Evolutionary conservation across 305 asterid species (phyloP).

Genomic region (Striga hermonthica): DNA sequence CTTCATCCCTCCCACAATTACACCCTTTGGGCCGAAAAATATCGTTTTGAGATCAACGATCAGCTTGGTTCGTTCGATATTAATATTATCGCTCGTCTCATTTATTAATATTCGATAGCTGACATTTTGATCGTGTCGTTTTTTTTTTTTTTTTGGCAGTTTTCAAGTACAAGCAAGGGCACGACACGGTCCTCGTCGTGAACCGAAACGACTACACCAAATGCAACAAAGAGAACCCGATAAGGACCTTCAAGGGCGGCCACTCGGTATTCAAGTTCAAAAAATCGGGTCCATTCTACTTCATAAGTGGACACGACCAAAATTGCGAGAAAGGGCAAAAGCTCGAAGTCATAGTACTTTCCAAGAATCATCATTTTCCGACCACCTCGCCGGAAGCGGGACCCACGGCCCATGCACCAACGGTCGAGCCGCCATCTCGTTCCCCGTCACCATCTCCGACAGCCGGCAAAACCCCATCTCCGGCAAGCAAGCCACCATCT

Average conservation of each 20-base stretch:
- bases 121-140: background rate
- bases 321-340: conserved; percentile 63
- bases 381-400: conserved; percentile 23
- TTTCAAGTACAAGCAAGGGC: conserved; percentile 47
- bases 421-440: conserved; percentile 1
- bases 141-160: conserved; percentile 37
- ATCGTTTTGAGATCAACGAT: conserved; percentile 58
- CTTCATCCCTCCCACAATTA: conserved; percentile 42
- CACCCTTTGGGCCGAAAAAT: conserved; percentile 45
- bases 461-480: background rate
- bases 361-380: conserved; percentile 22
- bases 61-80: conserved; percentile 35
- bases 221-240: conserved; percentile 54
- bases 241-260: conserved; percentile 36
- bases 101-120: background rate
- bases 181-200: conserved; percentile 54
- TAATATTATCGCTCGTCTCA: too few species aligned
- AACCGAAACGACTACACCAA: conserved; percentile 39
- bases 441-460: background rate
- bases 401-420: background rate
- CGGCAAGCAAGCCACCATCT: background rate
- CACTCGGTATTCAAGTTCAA: conserved; percentile 40
- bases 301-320: conserved; percentile 61
- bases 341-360: conserved; percentile 38
- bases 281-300: conserved; percentile 48